Conservation (phyloP, 139 green algal species). For the Chlorella ohadii region DNA sequence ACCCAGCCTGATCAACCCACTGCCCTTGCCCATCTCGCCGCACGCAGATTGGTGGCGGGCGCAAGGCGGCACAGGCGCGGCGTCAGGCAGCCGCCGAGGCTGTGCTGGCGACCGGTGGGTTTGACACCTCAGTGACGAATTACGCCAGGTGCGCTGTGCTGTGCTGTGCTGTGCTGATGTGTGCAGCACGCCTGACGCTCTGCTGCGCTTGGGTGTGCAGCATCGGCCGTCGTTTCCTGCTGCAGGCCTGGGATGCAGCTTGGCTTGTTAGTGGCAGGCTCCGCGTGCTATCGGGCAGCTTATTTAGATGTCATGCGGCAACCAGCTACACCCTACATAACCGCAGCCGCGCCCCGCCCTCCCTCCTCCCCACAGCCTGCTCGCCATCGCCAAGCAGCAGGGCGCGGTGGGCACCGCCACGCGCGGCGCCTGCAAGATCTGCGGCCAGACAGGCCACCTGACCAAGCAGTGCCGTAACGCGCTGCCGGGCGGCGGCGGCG, state of each 20-base stretch:
- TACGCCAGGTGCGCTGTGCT: slow-evolving; percentile 30
- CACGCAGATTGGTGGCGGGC: slow-evolving; percentile 40
- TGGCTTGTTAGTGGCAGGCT: too few relatives aligned
- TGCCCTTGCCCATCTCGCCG: neutral
- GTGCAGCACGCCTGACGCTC: too few relatives aligned
- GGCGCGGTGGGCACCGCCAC: slow-evolving; percentile 61
- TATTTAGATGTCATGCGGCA: too few relatives aligned
- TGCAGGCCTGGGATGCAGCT: too few relatives aligned
- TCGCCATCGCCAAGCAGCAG: slow-evolving; percentile 75
- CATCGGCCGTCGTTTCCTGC: too few relatives aligned
- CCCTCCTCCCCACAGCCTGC: slow-evolving; percentile 60
- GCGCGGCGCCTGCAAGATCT: slow-evolving; percentile 84
- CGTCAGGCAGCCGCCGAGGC: slow-evolving; percentile 71
- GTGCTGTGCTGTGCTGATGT: too few relatives aligned
- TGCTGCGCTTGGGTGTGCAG: neutral
- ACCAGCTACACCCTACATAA: too few relatives aligned
- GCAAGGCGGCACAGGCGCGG: slow-evolving; percentile 42
- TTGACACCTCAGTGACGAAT: slow-evolving; percentile 71
- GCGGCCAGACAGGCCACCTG: slow-evolving; percentile 86
- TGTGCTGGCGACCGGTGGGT: slow-evolving; percentile 72
- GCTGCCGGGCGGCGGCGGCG: slow-evolving; percentile 18
- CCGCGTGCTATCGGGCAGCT: too few relatives aligned
- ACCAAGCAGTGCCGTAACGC: slow-evolving; percentile 90
- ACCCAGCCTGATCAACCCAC: neutral
- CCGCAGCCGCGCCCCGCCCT: too few relatives aligned